phyloP scores from a whole-genome alignment of 768 basidiomycete genomes.

The Pleurotus tuber-regium region DNA sequence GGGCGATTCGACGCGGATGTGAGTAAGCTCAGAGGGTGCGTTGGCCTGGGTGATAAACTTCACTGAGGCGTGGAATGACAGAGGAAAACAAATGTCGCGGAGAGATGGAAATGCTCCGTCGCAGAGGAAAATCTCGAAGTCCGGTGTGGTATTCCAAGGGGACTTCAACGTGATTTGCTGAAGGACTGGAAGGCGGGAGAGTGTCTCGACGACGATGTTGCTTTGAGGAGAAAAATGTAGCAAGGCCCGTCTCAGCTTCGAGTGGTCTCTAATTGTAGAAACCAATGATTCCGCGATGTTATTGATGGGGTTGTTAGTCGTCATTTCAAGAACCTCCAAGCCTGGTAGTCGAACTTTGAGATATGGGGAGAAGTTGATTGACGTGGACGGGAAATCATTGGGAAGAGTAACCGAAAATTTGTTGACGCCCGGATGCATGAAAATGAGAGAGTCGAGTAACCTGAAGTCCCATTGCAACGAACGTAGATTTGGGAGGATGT shows the following conservation, averaged over 20 bases:
- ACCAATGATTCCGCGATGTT: no score
- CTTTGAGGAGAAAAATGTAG: no score
- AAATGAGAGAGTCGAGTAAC: background rate
- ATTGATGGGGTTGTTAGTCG: background rate
- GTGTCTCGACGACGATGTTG: no score
- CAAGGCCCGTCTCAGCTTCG: no score
- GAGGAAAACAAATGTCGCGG: background rate
- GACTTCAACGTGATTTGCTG: no score
- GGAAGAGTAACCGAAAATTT: background rate
- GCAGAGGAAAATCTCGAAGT: no score
- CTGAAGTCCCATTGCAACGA: background rate
- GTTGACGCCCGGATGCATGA: background rate
- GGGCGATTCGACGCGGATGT: background rate
- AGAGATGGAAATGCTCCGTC: background rate
- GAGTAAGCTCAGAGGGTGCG: background rate
- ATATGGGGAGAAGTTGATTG: background rate
- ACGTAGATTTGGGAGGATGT: background rate
- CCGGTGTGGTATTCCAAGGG: no score
- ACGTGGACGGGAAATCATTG: background rate
- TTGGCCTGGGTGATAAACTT: background rate
- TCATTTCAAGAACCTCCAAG: background rate
- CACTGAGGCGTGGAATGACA: background rate
- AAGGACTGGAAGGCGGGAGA: no score
- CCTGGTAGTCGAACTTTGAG: background rate
- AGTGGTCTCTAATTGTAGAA: no score